A percentile compares a stretch with the other conserved stretches of the same genome.
These are phyloP conservation scores for Pisolithus marmoratus DNA, from an alignment of 768 basidiomycete genomes.

Conservation along the genomic window DNA sequence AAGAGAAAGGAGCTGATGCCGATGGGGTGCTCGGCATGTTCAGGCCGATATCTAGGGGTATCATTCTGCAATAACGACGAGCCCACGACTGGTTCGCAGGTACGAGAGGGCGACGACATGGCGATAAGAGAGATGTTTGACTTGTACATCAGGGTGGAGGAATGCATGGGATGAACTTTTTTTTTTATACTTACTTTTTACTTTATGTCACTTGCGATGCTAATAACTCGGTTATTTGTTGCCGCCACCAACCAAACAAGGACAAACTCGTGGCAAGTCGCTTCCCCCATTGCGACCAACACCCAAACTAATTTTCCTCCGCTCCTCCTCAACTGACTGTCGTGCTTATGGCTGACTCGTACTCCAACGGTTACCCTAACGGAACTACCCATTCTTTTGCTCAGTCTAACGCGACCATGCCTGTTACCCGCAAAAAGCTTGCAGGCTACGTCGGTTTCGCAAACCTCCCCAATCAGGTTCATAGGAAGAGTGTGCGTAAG, in stretches of 20 bases:
- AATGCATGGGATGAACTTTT: constrained; percentile 12
- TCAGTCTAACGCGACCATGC: constrained; percentile 25
- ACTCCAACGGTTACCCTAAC: constrained; percentile 58
- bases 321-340: constrained; percentile 11
- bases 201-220: background rate
- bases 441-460: constrained; percentile 96
- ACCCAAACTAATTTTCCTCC: constrained; percentile 42
- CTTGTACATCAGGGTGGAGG: constrained; percentile 34
- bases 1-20: constrained; percentile 2
- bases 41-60: background rate
- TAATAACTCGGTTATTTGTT: background rate
- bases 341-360: constrained; percentile 65
- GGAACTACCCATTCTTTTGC: constrained; percentile 59
- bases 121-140: constrained; percentile 33
- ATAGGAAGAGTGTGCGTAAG: constrained; percentile 96
- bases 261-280: constrained; percentile 22
- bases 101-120: constrained; percentile 1
- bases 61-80: background rate
- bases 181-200: background rate
- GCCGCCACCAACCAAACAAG: constrained; percentile 34
- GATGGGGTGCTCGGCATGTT: background rate
- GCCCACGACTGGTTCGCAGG: background rate
- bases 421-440: constrained; percentile 78
- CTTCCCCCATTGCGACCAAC: constrained; percentile 44
- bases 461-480: constrained; percentile 98